phyloP scores from a whole-genome alignment of 2,329 filamentous ascomycete species.

The Trichoderma cornu-damae region DNA sequence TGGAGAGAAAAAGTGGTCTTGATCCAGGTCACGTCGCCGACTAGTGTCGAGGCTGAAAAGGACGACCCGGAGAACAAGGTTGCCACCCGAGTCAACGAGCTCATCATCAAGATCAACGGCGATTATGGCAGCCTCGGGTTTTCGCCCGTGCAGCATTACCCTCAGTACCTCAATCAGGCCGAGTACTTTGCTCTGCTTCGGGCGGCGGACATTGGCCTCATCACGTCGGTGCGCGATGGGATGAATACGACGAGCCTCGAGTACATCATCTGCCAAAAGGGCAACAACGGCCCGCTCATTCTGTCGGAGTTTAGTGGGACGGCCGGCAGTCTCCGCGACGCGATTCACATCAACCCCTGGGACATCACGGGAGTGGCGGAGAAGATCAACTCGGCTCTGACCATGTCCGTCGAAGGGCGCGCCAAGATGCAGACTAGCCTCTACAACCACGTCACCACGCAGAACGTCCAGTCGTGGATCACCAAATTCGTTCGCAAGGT shows the following conservation, averaged over 20 bases:
- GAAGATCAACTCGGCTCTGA: slow-evolving; percentile 75
- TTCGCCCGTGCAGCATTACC: slow-evolving; percentile 89
- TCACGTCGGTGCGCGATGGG: slow-evolving; percentile 91
- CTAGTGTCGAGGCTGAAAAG: slow-evolving; percentile 70
- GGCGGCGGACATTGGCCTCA: slow-evolving; percentile 83
- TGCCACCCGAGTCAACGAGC: slow-evolving; percentile 80
- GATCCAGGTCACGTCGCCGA: slow-evolving; percentile 91
- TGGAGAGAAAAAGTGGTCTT: slow-evolving; percentile 90
- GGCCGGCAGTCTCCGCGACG: slow-evolving; percentile 75
- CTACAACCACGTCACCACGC: slow-evolving; percentile 77
- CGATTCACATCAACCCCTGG: slow-evolving; percentile 97
- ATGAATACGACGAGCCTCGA: slow-evolving; percentile 98
- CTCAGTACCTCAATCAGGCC: slow-evolving; percentile 81
- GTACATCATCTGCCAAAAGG: slow-evolving; percentile 87
- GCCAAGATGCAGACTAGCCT: slow-evolving; percentile 65
- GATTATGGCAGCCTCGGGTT: slow-evolving; percentile 82
- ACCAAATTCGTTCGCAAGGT: slow-evolving; percentile 72
- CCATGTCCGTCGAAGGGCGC: slow-evolving; percentile 64
- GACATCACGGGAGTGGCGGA: slow-evolving; percentile 78
- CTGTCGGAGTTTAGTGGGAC: slow-evolving; percentile 96
- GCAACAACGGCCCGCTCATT: slow-evolving; percentile 80
- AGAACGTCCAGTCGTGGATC: slow-evolving; percentile 85
- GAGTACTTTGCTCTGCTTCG: slow-evolving; percentile 95
- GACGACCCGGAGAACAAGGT: slow-evolving; percentile 76
- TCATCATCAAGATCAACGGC: slow-evolving; percentile 89